A percentile compares a stretch with the other conserved stretches of the same genome.
phyloP scores from a whole-genome alignment of 2,329 filamentous ascomycete genomes.

The Sarocladium brachiariae region DNA sequence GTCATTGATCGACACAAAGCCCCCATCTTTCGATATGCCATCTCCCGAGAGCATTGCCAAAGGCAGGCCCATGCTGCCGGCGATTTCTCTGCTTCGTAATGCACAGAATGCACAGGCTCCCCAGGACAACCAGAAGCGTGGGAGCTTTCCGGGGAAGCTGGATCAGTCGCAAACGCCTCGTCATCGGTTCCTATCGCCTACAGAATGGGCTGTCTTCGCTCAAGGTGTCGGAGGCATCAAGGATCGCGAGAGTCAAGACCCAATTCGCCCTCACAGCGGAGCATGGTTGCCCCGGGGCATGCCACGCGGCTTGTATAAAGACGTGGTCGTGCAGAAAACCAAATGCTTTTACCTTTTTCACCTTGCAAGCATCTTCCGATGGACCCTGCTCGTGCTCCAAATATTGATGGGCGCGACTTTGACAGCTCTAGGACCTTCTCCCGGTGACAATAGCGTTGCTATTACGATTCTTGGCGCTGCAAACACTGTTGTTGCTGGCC shows the following conservation, averaged over 20 bases:
- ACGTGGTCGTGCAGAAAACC: slow-evolving; percentile 37
- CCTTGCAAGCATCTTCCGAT: slow-evolving; percentile 33
- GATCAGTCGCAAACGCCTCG: slow-evolving; percentile 14
- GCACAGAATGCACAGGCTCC: slow-evolving; percentile 1
- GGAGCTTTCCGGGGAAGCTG: slow-evolving; percentile 4
- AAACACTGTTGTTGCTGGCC: slow-evolving; percentile 43
- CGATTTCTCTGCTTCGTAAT: slow-evolving; percentile 1
- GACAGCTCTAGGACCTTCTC: slow-evolving; percentile 42
- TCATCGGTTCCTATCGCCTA: slow-evolving; percentile 34
- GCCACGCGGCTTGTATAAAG: slow-evolving; percentile 41
- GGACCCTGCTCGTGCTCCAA: slow-evolving; percentile 41
- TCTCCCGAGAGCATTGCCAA: background rate
- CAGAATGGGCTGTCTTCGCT: slow-evolving; percentile 41
- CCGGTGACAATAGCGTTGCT: slow-evolving; percentile 27
- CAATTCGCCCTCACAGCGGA: slow-evolving; percentile 34
- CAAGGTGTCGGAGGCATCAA: slow-evolving; percentile 39
- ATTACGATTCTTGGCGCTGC: slow-evolving; percentile 44
- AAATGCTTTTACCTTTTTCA: slow-evolving; percentile 40
- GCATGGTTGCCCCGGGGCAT: slow-evolving; percentile 42
- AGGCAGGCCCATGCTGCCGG: slow-evolving; percentile 5
- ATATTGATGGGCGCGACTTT: slow-evolving; percentile 41
- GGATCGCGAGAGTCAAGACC: slow-evolving; percentile 35
- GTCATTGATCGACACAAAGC: background rate
- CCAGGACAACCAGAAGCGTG: background rate
- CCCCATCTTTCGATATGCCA: background rate